These are phyloP conservation scores for Plasmodium yoelii DNA, from an alignment of 169 alveolate species.

Conservation along the genomic window DNA sequence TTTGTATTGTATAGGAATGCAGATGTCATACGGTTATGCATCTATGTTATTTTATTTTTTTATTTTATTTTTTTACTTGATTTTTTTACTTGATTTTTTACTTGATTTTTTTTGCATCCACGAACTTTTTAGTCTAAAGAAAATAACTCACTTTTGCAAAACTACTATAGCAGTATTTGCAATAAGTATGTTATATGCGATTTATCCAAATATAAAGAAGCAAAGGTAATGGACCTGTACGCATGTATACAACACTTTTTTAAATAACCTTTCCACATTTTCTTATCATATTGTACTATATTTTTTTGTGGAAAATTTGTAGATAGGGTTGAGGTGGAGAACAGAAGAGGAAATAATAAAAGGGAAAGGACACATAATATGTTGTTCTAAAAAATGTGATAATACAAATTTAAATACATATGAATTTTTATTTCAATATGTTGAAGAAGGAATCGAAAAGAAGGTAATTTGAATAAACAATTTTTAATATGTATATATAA, in stretches of 20 bases:
- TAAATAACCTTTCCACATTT: no score
- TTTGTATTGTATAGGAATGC: not conserved
- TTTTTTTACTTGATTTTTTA: no score
- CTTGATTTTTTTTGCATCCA: not conserved
- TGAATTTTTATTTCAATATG: constrained; percentile 47
- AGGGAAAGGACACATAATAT: constrained; percentile 67
- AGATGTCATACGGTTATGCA: not conserved
- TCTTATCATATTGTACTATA: no score
- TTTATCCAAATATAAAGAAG: constrained; percentile 27
- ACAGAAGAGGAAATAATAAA: constrained; percentile 69
- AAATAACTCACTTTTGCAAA: constrained; percentile 70
- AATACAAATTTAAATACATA: constrained; percentile 50
- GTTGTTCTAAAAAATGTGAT: constrained; percentile 54
- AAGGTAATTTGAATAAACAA: constrained; percentile 4
- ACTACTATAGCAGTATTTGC: constrained; percentile 49
- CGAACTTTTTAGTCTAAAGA: constrained; percentile 14
- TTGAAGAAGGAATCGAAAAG: constrained; percentile 27
- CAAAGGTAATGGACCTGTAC: constrained; percentile 3
- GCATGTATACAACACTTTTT: no score
- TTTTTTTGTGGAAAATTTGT: no score
- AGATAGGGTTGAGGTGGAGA: constrained; percentile 76
- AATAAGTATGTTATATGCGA: constrained; percentile 67
- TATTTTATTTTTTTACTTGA: no score
- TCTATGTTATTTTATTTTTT: not conserved
- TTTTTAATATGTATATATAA: not conserved